Evolutionary conservation across 306 rosid genomes (phyloP).

Genomic region (Calophaca sinica): DNA sequence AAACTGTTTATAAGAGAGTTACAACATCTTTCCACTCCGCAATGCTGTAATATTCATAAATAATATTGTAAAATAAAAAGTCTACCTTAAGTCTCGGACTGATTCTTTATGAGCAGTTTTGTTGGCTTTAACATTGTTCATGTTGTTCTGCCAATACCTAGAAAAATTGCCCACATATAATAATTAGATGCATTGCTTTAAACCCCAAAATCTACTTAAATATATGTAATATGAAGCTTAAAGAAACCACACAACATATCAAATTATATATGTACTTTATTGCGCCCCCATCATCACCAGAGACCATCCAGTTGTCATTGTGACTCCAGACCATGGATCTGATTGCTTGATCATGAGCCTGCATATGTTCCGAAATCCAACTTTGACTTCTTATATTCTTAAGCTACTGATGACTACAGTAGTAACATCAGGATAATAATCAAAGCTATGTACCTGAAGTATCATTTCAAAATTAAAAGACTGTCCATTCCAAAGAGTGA

Average conservation of each 20-base stretch:
- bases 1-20: constrained; percentile 68
- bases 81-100: constrained; percentile 92
- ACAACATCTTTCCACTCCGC: constrained; percentile 44
- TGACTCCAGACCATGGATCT: constrained; percentile 99
- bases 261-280: constrained; percentile 73
- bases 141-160: constrained; percentile 99
- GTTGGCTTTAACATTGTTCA: constrained; percentile 98
- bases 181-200: constrained; percentile 20
- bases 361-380: constrained; percentile 44
- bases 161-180: constrained; percentile 40
- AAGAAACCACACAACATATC: constrained; percentile 31
- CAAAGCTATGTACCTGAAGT: constrained; percentile 77
- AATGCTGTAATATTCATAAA: constrained; percentile 18
- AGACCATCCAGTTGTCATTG: constrained; percentile 99
- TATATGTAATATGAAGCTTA: constrained; percentile 23
- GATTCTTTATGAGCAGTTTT: constrained; percentile 99
- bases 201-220: constrained; percentile 29
- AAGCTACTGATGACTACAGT: constrained; percentile 30
- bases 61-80: constrained; percentile 29
- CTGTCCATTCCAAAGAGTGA: constrained; percentile 99
- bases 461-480: constrained; percentile 99
- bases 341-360: constrained; percentile 99
- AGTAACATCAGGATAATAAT: constrained; percentile 24
- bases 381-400: not conserved
- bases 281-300: constrained; percentile 99